A percentile compares a stretch with the other conserved stretches of the same genome.
phyloP scores from a whole-genome alignment of 371 early-diverging fungal genomes.

The Modicella reniformis region DNA sequence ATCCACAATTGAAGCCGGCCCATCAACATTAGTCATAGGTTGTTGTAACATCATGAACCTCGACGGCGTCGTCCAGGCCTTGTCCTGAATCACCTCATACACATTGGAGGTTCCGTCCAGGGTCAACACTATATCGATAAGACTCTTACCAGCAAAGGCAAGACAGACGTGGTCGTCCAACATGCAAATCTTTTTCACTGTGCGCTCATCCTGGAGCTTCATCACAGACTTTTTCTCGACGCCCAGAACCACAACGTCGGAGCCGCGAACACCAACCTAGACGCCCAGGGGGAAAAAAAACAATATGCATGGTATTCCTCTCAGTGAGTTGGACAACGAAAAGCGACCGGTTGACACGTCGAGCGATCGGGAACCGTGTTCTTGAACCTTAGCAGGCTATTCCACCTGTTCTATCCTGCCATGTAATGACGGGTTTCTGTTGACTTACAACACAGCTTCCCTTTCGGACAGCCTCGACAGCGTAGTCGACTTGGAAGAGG shows the following conservation, averaged over 20 bases:
- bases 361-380: background rate
- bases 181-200: slow-evolving; percentile 95
- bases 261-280: slow-evolving; percentile 96
- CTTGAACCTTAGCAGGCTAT: background rate
- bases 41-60: background rate
- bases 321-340: background rate
- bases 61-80: slow-evolving; percentile 2
- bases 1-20: background rate
- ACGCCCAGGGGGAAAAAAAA: background rate
- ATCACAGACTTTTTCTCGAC: slow-evolving; percentile 97
- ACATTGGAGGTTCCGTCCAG: background rate
- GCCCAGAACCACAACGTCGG: slow-evolving; percentile 91
- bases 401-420: background rate
- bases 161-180: slow-evolving; percentile 96
- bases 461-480: slow-evolving; percentile 98
- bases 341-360: too few relatives aligned
- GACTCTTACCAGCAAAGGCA: slow-evolving; percentile 89
- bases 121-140: background rate
- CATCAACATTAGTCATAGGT: background rate
- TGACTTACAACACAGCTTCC: slow-evolving; percentile 94
- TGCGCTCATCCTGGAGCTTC: slow-evolving; percentile 97
- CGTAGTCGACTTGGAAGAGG: slow-evolving; percentile 99
- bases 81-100: background rate
- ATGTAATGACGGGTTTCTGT: slow-evolving; percentile 21
- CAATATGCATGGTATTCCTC: background rate